These are phyloP conservation scores for Blastobotrys americana DNA, from an alignment of 805 yeast species.

Conservation along the genomic window DNA sequence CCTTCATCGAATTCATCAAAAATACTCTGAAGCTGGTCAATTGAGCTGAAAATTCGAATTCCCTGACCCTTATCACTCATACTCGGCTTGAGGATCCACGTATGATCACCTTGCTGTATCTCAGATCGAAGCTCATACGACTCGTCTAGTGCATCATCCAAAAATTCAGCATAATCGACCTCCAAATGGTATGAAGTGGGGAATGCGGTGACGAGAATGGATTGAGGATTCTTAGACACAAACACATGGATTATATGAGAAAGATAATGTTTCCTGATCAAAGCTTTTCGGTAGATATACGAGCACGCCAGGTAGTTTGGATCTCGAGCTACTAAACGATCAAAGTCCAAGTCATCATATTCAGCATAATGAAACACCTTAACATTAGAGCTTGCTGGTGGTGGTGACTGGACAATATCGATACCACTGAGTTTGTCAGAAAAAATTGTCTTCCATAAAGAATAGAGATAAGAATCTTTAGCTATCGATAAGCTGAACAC, in stretches of 20 bases:
- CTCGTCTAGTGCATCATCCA: slow-evolving; percentile 91
- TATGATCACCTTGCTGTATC: slow-evolving; percentile 43
- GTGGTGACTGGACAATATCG: background rate
- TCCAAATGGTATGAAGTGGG: slow-evolving; percentile 78
- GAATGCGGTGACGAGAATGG: slow-evolving; percentile 51
- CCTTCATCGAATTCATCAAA: slow-evolving; percentile 82
- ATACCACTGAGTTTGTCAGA: background rate
- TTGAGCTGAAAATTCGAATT: slow-evolving; percentile 68
- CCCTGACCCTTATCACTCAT: slow-evolving; percentile 99
- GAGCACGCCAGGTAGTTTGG: slow-evolving; percentile 60
- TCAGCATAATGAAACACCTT: slow-evolving; percentile 75
- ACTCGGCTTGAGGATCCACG: slow-evolving; percentile 91
- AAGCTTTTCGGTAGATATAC: slow-evolving; percentile 80
- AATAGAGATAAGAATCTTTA: slow-evolving; percentile 16
- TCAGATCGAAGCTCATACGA: slow-evolving; percentile 81
- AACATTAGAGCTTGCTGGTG: too few relatives aligned
- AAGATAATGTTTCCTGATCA: slow-evolving; percentile 83
- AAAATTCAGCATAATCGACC: slow-evolving; percentile 90
- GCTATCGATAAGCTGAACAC: slow-evolving; percentile 2
- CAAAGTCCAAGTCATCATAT: slow-evolving; percentile 82
- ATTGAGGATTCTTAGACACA: slow-evolving; percentile 63
- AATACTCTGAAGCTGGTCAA: slow-evolving; percentile 72
- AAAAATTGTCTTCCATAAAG: slow-evolving; percentile 16
- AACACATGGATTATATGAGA: slow-evolving; percentile 77
- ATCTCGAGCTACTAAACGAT: slow-evolving; percentile 41